Base-by-base conservation (phyloP, 2,329 filamentous ascomycete genomes). In the Talaromyces verruculosus region DNA sequence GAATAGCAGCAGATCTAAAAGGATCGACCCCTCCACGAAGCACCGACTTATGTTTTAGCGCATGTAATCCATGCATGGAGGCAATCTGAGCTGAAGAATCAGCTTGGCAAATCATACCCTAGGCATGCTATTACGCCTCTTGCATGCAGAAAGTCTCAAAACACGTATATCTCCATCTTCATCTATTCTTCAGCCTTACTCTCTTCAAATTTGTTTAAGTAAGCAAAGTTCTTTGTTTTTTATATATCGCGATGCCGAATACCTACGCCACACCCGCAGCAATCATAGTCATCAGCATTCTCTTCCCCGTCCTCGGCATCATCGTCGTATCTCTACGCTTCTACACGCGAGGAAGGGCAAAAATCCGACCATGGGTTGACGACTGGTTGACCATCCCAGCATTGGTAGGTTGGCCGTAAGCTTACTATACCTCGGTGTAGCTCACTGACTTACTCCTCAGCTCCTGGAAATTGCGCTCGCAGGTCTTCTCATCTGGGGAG, bases 311-410 rank as follows among this genome's bases (percentile, higher is more conserved):
- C 2, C 47, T 51, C 47, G 47, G 47, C 11, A 28, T 51, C 22
- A 15, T 51, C 22, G 47, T 51, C 17, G 53, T 58, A 1, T 58
- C 53, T 37, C 53, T 58, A 19, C 53, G 53, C 7, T 58, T 58
- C 53, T 58, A 58, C 53, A 58, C 53, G 17, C 53, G 53, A 19
- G 53, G 25, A 17, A 37, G 35, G 30, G 15, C 53, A 8, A 58
- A 58, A 7, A 58, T 58, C 3, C 28, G 53, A n/a, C 53, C 53
- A 19, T 58, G 53, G 53, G 17, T 58, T 11, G 53, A 58, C 53
- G 53, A 58, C 53, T 58, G 53, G 53, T 37, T 58, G 35, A 58
- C 53, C 15, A 39, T 58, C 19, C 53, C 53, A 37, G 53, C 53
- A 33, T 25, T 58, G 30, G 53, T 58, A 39, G 7, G 30, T 39